phyloP scores from a whole-genome alignment of 345 rosid species.

The Heritiera littoralis region DNA sequence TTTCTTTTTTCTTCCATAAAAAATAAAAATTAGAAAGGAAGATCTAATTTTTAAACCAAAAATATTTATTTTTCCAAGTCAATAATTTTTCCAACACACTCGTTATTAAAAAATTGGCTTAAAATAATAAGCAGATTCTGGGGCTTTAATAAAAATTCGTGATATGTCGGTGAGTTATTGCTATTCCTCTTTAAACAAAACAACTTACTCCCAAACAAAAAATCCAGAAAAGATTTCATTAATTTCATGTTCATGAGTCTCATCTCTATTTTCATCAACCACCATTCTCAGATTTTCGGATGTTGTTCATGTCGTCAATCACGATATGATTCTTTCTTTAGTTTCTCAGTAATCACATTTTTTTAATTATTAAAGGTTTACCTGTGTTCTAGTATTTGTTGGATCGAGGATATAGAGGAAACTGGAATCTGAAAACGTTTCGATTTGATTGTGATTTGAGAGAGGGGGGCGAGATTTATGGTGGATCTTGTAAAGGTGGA shows the following conservation, averaged over 20 bases:
- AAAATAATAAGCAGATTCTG: conserved; percentile 46
- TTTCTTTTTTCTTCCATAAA: not conserved
- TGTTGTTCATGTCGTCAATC: conserved; percentile 25
- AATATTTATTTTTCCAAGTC: not conserved
- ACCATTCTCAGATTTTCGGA: conserved; percentile 22
- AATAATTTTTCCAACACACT: conserved; percentile 19
- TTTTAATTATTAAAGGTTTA: not conserved
- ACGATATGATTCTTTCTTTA: conserved; percentile 15
- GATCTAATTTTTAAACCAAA: not conserved
- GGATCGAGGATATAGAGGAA: conserved; percentile 10
- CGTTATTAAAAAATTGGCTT: not conserved
- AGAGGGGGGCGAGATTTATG: conserved; percentile 21
- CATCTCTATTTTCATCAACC: conserved; percentile 7
- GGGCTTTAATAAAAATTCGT: conserved; percentile 37
- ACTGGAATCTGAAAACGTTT: conserved; percentile 19
- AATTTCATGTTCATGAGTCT: conserved; percentile 20
- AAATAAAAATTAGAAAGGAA: not conserved
- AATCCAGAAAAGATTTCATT: not conserved
- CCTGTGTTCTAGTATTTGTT: not conserved
- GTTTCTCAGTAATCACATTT: conserved; percentile 18
- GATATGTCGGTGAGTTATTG: conserved; percentile 44
- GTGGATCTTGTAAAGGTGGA: conserved; percentile 36
- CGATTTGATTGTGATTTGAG: conserved; percentile 31
- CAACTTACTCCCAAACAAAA: not conserved
- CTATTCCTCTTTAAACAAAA: conserved; percentile 25